A percentile compares a stretch with the other conserved stretches of the same genome.
These are phyloP conservation scores for Aaosphaeria arxii DNA, from an alignment of 2,329 filamentous ascomycete species.

Conservation along the genomic window DNA sequence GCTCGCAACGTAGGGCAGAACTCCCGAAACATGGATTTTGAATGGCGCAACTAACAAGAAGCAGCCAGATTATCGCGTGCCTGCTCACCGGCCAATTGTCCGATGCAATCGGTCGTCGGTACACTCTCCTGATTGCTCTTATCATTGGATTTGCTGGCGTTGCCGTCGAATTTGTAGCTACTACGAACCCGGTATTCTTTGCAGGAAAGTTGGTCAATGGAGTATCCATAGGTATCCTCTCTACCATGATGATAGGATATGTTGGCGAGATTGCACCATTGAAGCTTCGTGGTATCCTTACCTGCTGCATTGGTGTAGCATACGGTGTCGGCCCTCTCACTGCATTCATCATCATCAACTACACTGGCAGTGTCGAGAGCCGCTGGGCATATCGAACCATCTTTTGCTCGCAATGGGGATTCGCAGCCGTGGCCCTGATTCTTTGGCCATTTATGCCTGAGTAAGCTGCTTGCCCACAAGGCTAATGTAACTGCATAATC, in stretches of 20 bases:
- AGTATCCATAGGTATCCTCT: conserved; percentile 39
- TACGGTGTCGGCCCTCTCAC: conserved; percentile 43
- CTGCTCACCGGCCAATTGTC: conserved; percentile 35
- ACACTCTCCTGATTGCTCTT: conserved; percentile 33
- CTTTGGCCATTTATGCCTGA: conserved; percentile 25
- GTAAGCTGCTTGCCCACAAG: not conserved
- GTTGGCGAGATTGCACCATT: conserved; percentile 40
- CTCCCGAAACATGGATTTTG: too few species aligned
- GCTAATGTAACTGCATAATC: not conserved
- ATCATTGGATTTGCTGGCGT: conserved; percentile 38
- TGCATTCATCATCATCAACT: conserved; percentile 23
- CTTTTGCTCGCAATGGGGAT: conserved; percentile 43
- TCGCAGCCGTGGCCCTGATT: conserved; percentile 31
- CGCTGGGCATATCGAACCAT: conserved; percentile 45
- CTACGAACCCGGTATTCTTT: conserved; percentile 41
- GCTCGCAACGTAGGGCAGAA: conserved; percentile 33
- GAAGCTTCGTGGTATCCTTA: conserved; percentile 37
- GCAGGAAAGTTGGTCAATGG: conserved; percentile 45
- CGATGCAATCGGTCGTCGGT: conserved; percentile 35
- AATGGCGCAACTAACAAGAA: not conserved
- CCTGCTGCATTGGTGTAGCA: conserved; percentile 39
- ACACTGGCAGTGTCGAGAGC: conserved; percentile 34
- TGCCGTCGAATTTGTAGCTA: conserved; percentile 42
- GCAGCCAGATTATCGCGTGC: conserved; percentile 25
- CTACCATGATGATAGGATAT: conserved; percentile 39